Evolutionary conservation across 257 asterid genomes (phyloP).

Genomic region (Gynochthodes officinalis): DNA sequence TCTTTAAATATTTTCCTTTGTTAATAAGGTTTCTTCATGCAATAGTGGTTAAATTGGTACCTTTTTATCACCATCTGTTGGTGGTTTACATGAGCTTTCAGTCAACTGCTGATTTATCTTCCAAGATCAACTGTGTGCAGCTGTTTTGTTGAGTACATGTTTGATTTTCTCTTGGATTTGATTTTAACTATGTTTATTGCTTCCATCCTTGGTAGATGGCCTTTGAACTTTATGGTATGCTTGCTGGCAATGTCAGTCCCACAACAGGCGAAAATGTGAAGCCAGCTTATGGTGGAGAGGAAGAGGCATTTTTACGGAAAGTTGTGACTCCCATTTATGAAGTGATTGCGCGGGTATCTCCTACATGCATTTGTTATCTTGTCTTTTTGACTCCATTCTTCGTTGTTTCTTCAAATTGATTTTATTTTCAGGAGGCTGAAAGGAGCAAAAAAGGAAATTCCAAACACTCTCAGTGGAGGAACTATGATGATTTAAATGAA

Average conservation of each 20-base stretch:
- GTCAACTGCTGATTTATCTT: constrained; percentile 4
- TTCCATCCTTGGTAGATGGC: constrained; percentile 64
- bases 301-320: constrained; percentile 86
- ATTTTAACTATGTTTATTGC: constrained; percentile 3
- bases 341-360: constrained; percentile 83
- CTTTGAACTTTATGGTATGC: constrained; percentile 96
- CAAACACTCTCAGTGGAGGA: constrained; percentile 98
- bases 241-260: constrained; percentile 97
- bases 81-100: not conserved
- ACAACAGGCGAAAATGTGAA: constrained; percentile 97
- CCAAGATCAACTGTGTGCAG: not conserved
- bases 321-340: constrained; percentile 96
- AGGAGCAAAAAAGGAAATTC: constrained; percentile 83
- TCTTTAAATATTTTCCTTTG: not conserved
- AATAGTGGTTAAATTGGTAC: not conserved
- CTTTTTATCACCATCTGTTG: not conserved
- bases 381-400: not conserved
- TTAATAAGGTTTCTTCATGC: not conserved
- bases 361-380: constrained; percentile 8
- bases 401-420: constrained; percentile 14
- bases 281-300: constrained; percentile 99
- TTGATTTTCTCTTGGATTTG: not conserved
- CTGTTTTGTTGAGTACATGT: not conserved
- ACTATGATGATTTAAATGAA: constrained; percentile 94
- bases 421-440: constrained; percentile 72